Conservation (phyloP, 169 alveolate genomes). For the Miamiensis avidus region DNA sequence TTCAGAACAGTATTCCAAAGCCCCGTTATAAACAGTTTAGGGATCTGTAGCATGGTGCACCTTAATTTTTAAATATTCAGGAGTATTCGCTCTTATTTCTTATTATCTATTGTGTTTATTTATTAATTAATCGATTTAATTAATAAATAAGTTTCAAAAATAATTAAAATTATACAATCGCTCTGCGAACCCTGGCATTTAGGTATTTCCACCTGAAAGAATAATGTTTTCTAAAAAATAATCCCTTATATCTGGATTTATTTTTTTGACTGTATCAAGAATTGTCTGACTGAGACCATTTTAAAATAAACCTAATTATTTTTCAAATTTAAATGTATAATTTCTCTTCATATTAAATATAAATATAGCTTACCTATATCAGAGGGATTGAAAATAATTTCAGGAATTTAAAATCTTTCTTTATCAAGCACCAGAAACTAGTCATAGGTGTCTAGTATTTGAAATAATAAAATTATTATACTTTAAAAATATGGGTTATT, state of each 20-base stretch:
- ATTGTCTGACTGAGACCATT: slow-evolving; percentile 7
- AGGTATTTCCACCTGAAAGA: slow-evolving; percentile 9
- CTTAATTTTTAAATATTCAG: slow-evolving; percentile 24
- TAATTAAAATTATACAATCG: slow-evolving; percentile 1
- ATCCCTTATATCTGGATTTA: slow-evolving; percentile 18
- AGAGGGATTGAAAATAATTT: slow-evolving; percentile 29
- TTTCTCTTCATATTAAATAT: neutral
- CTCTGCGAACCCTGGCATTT: slow-evolving; percentile 13
- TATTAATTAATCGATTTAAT: neutral
- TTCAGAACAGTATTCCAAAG: neutral
- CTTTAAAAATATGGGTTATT: neutral
- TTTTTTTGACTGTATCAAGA: neutral
- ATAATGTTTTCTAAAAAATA: slow-evolving; percentile 25
- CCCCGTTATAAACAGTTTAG: slow-evolving; percentile 3
- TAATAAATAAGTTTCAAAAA: neutral
- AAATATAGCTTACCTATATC: slow-evolving; percentile 26
- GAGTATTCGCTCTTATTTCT: slow-evolving; percentile 13
- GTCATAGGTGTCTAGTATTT: neutral
- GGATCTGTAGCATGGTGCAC: neutral
- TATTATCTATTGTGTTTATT: neutral
- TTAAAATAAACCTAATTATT: slow-evolving; percentile 2
- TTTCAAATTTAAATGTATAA: neutral
- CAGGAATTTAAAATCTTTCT: slow-evolving; percentile 44
- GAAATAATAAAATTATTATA: neutral
- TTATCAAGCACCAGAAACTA: slow-evolving; percentile 22